These are phyloP conservation scores for Cadophora gregata DNA, from an alignment of 2,329 filamentous ascomycete species.

Conservation along the genomic window DNA sequence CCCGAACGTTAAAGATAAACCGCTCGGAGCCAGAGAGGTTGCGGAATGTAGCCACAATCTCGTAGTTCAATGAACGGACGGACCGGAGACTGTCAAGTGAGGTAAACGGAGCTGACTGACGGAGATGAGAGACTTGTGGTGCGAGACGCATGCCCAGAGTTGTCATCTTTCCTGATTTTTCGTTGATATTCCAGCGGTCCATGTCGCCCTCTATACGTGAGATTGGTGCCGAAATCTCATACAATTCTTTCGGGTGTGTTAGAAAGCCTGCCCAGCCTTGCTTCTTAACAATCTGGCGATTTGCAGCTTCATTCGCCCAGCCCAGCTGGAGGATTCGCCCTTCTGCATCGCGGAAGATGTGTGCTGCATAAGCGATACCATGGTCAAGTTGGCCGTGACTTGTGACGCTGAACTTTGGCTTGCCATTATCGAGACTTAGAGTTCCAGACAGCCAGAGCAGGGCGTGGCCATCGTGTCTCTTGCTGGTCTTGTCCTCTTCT, in stretches of 20 bases:
- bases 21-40: constrained; percentile 24
- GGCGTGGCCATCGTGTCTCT: constrained; percentile 22
- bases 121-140: constrained; percentile 28
- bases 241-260: constrained; percentile 34
- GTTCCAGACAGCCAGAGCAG: constrained; percentile 30
- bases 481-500: constrained; percentile 31
- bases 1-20: constrained; percentile 32
- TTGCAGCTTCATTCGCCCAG: constrained; percentile 34
- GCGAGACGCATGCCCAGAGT: constrained; percentile 34
- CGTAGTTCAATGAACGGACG: constrained; percentile 27
- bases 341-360: constrained; percentile 33
- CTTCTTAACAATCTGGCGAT: constrained; percentile 16
- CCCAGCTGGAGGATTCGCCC: constrained; percentile 32
- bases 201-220: constrained; percentile 5
- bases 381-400: constrained; percentile 34
- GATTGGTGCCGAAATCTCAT: constrained; percentile 30
- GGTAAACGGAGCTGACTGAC: background rate
- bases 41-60: constrained; percentile 29
- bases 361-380: constrained; percentile 34
- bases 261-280: constrained; percentile 37
- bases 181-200: constrained; percentile 30
- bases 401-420: constrained; percentile 31
- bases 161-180: constrained; percentile 27
- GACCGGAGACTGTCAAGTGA: constrained; percentile 18
- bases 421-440: constrained; percentile 28